These are phyloP conservation scores for Tricholoma sp. DNA, from an alignment of 768 basidiomycete species.

Conservation along the genomic window DNA sequence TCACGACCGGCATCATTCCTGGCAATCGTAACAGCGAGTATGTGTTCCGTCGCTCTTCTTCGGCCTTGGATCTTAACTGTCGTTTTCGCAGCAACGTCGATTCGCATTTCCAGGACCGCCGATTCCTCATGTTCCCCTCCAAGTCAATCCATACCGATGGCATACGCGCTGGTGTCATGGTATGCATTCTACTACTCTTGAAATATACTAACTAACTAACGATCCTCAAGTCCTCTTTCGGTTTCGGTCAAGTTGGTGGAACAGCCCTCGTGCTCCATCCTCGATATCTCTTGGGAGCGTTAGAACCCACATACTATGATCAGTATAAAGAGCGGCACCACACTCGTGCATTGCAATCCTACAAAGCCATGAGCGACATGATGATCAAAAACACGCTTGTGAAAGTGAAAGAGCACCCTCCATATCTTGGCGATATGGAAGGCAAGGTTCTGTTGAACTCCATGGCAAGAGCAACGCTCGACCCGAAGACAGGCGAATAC, in stretches of 20 bases:
- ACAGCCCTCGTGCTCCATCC: conserved; percentile 86
- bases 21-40: conserved; percentile 96
- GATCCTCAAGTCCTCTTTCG: conserved; percentile 76
- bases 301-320: conserved; percentile 74
- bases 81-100: conserved; percentile 73
- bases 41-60: conserved; percentile 27
- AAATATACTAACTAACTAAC: conserved; percentile 4
- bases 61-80: background rate
- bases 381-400: conserved; percentile 93
- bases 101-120: conserved; percentile 83
- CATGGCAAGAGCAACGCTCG: conserved; percentile 75
- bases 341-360: conserved; percentile 62
- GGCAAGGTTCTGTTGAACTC: conserved; percentile 86
- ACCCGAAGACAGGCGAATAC: conserved; percentile 83
- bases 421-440: conserved; percentile 85
- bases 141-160: conserved; percentile 94
- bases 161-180: conserved; percentile 84
- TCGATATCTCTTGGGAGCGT: conserved; percentile 80
- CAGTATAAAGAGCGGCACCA: conserved; percentile 70
- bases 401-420: conserved; percentile 90
- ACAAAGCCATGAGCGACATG: conserved; percentile 93
- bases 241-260: conserved; percentile 98
- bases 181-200: conserved; percentile 26
- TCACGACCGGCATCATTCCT: conserved; percentile 83
- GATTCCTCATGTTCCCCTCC: conserved; percentile 95